Conservation (phyloP, 2,329 filamentous ascomycete genomes). For the Xylariaceae sp. region DNA sequence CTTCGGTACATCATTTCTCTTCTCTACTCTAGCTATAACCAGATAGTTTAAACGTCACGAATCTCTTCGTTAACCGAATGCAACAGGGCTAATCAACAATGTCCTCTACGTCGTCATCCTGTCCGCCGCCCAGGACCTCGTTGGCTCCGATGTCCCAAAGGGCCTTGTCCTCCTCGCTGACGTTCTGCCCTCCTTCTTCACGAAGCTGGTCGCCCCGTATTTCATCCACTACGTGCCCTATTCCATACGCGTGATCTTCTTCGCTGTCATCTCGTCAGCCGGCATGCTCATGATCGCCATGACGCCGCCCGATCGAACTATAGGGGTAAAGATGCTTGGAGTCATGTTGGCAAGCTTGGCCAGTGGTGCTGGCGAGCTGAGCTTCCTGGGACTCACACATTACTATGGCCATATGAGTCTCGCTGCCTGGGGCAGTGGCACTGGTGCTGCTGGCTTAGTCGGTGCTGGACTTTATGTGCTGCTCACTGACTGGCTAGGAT, state of each 20-base stretch:
- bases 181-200: conserved; percentile 81
- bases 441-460: conserved; percentile 79
- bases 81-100: conserved; percentile 85
- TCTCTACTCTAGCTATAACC: not conserved
- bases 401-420: conserved; percentile 86
- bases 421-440: conserved; percentile 88
- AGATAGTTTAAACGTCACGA: not conserved
- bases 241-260: conserved; percentile 63
- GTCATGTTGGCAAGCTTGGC: conserved; percentile 81
- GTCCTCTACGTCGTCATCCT: conserved; percentile 97
- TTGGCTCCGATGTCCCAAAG: conserved; percentile 80
- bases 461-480: conserved; percentile 85
- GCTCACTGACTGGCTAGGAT: conserved; percentile 71
- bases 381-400: conserved; percentile 85
- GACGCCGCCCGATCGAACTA: conserved; percentile 60
- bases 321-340: conserved; percentile 72
- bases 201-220: conserved; percentile 86
- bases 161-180: conserved; percentile 89
- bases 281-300: conserved; percentile 89
- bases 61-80: not conserved
- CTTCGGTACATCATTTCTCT: conserved; percentile 59
- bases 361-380: conserved; percentile 82
- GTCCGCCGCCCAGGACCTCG: conserved; percentile 89
- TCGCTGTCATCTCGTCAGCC: conserved; percentile 67
- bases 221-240: conserved; percentile 89